Percentiles rank a stretch among this genome's conserved stretches.
Conservation (phyloP, 169 alveolate species). For the Plasmodium fragile region DNA sequence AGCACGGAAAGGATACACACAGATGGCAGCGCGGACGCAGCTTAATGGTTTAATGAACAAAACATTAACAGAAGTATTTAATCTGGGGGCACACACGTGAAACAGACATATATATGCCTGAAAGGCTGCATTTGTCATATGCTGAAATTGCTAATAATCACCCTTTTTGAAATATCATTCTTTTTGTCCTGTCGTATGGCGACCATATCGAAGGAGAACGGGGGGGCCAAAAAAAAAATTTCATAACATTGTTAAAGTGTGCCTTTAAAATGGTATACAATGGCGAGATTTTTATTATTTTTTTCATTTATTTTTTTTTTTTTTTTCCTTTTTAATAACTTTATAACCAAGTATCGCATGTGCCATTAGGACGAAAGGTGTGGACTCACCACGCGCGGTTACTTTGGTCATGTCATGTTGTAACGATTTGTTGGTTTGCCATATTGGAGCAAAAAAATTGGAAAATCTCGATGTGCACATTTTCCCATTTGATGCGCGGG, state of each 20-base stretch:
- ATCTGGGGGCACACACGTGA: background rate
- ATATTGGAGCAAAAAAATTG: background rate
- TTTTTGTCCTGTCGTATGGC: background rate
- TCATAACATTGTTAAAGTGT: background rate
- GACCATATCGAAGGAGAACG: constrained; percentile 2
- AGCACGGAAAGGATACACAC: background rate
- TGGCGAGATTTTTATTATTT: background rate
- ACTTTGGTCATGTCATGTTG: background rate
- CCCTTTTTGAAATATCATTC: constrained; percentile 15
- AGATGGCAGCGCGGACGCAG: background rate
- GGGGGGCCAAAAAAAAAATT: constrained; percentile 11
- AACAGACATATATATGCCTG: background rate
- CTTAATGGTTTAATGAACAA: background rate
- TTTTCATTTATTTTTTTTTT: background rate
- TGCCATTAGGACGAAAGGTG: background rate
- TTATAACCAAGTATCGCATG: background rate
- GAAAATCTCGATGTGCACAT: background rate
- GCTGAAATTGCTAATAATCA: background rate
- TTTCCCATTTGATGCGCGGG: background rate
- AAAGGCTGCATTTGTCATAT: background rate
- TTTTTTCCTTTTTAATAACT: background rate
- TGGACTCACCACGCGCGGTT: background rate
- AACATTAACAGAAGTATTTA: background rate
- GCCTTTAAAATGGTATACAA: background rate
- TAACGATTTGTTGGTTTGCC: background rate